These are phyloP conservation scores for Lactifluus hygrophoroides DNA, from an alignment of 768 basidiomycete species.

Conservation along the genomic window DNA sequence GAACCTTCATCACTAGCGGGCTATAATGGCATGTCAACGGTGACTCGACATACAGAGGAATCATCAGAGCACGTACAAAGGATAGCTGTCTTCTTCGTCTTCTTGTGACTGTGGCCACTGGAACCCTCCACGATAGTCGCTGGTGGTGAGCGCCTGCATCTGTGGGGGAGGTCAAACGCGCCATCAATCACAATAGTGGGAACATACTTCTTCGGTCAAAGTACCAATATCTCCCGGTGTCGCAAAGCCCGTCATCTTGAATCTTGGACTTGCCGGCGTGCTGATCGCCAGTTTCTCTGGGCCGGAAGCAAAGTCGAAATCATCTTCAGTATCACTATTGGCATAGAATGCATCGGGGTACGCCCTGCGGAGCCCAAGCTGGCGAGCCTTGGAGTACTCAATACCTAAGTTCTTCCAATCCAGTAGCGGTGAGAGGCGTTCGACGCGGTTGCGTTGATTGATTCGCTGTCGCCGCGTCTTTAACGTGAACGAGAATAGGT, in stretches of 20 bases:
- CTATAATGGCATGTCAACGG: slow-evolving; percentile 31
- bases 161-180: slow-evolving; percentile 23
- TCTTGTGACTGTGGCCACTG: slow-evolving; percentile 52
- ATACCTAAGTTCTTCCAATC: slow-evolving; percentile 99
- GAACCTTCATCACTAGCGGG: slow-evolving; percentile 85
- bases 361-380: slow-evolving; percentile 83
- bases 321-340: slow-evolving; percentile 44
- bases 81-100: slow-evolving; percentile 88
- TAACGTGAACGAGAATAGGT: slow-evolving; percentile 65
- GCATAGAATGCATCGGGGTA: slow-evolving; percentile 91
- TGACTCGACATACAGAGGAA: not conserved
- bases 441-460: slow-evolving; percentile 97
- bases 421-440: slow-evolving; percentile 83
- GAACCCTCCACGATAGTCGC: slow-evolving; percentile 65
- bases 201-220: slow-evolving; percentile 68
- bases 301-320: slow-evolving; percentile 50
- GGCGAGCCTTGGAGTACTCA: slow-evolving; percentile 93
- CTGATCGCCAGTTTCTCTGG: slow-evolving; percentile 68
- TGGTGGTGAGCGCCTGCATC: slow-evolving; percentile 86
- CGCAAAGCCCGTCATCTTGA: slow-evolving; percentile 62
- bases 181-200: not conserved
- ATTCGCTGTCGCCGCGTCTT: slow-evolving; percentile 95
- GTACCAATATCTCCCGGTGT: slow-evolving; percentile 94
- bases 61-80: slow-evolving; percentile 51
- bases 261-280: slow-evolving; percentile 81